phyloP scores from a whole-genome alignment of 805 yeast genomes.

The Lipomyces starkeyi region DNA sequence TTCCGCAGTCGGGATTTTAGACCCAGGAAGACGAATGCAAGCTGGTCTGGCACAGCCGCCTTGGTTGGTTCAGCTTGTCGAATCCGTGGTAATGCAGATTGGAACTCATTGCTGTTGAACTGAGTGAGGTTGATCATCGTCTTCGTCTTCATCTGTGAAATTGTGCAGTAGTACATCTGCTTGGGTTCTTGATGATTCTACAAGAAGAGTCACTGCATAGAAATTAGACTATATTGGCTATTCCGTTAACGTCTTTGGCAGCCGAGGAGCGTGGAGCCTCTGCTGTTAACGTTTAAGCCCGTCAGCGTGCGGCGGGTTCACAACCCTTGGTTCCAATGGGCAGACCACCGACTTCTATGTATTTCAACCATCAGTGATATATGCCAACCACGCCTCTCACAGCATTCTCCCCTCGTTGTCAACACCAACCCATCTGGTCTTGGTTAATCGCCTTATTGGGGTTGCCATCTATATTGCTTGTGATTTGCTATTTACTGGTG shows the following conservation, averaged over 20 bases:
- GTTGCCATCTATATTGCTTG: not conserved
- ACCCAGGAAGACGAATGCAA: too few species aligned
- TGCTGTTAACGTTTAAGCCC: not conserved
- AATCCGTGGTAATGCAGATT: too few species aligned
- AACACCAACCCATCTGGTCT: not conserved
- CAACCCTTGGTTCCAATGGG: not conserved
- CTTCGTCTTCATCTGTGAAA: too few species aligned
- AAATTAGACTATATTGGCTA: not conserved
- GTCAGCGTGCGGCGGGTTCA: not conserved
- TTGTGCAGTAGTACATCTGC: too few species aligned
- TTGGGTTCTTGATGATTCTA: not conserved
- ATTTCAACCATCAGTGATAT: not conserved
- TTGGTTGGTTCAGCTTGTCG: too few species aligned
- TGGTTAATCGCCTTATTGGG: not conserved
- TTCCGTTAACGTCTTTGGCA: too few species aligned
- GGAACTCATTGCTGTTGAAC: too few species aligned
- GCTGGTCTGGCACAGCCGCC: too few species aligned
- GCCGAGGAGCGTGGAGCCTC: not conserved
- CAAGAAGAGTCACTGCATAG: not conserved
- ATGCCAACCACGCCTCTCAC: not conserved
- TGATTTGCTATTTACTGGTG: not conserved
- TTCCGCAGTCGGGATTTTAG: too few species aligned
- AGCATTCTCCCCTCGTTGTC: not conserved
- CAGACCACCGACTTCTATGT: not conserved
- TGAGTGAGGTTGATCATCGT: too few species aligned